These are phyloP conservation scores for Lepidium aucheri DNA, from an alignment of 345 rosid species.

Conservation along the genomic window DNA sequence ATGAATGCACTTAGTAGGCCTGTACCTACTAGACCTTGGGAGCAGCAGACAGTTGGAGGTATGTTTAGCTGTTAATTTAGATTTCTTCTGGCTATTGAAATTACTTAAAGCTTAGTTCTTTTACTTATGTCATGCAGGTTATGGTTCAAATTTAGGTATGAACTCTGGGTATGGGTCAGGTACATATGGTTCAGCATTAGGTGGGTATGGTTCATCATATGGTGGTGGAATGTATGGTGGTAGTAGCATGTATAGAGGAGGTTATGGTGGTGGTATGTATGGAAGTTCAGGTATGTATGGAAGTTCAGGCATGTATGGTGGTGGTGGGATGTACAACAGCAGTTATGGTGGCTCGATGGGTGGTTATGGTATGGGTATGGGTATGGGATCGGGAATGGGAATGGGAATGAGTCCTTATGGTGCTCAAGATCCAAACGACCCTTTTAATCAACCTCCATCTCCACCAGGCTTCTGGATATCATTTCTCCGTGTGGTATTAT, in stretches of 20 bases:
- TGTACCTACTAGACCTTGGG: conserved; percentile 87
- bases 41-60: conserved; percentile 55
- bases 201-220: conserved; percentile 58
- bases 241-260: conserved; percentile 72
- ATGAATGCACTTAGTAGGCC: conserved; percentile 53
- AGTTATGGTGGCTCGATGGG: conserved; percentile 82
- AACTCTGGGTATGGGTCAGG: conserved; percentile 49
- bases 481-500: conserved; percentile 72
- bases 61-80: conserved; percentile 26
- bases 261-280: conserved; percentile 38
- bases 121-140: conserved; percentile 37
- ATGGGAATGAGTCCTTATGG: conserved; percentile 83
- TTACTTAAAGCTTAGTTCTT: conserved; percentile 8
- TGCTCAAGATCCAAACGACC: conserved; percentile 87
- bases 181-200: conserved; percentile 49
- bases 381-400: conserved; percentile 40
- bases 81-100: not conserved
- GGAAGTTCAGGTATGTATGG: conserved; percentile 40
- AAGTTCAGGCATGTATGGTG: conserved; percentile 53
- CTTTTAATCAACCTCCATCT: conserved; percentile 67
- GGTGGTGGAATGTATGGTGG: conserved; percentile 65
- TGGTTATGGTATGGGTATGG: conserved; percentile 80
- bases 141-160: conserved; percentile 54
- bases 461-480: conserved; percentile 99
- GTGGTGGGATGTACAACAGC: conserved; percentile 46